Base-by-base conservation (phyloP, 2,329 filamentous ascomycete genomes). In the Arthrobotrys conoides region DNA sequence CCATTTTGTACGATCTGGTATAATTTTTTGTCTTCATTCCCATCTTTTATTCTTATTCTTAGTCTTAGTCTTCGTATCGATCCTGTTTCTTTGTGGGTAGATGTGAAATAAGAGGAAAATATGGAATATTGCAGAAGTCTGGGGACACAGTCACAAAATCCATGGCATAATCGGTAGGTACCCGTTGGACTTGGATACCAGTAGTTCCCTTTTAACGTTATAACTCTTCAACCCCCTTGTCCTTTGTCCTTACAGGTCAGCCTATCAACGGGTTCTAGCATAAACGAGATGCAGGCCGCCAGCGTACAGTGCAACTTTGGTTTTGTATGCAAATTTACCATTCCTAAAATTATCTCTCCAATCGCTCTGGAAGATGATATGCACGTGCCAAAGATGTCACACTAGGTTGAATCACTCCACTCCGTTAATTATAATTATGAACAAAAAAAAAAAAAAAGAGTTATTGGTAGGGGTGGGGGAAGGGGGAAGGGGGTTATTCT, bases 251-350 rank as follows among this genome's bases (percentile, higher is more conserved):
- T n/a, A n/a, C 14, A 9, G 16, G 1, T n/a, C 12, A n/a, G 12
- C 38, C 12, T 46, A 46, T 46, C 18, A 18, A 20, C 44, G 30
- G 53, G 6, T 18, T 16, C 53, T 38, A 2, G 16, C 53, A 38
- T 59, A 38, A 22, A 22, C 53, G 53, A 38, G 22, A n/a, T 59
- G 53, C 53, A 59, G 33, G 30, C n/a, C 20, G 20, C 48, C 48
- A 27, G 14, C 20, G 20, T 48, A 8, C 48, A 24, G 6, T 22
- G 46, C 20, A 24, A 22, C 20, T 46, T 46, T 46, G 44, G n/a
- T 55, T 55, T 33, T n/a, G n/a, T n/a, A 27, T 9, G 18, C 48
- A 9, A 16, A 51, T 10, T n/a, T n/a, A n/a, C n/a, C 8, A 22
- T 3, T 51, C 20, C 24, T n/a, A 27, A 51, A 46, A 18, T 46